These are phyloP conservation scores for Cladosporium sp. DNA, from an alignment of 2,329 filamentous ascomycete genomes.

Conservation along the genomic window DNA sequence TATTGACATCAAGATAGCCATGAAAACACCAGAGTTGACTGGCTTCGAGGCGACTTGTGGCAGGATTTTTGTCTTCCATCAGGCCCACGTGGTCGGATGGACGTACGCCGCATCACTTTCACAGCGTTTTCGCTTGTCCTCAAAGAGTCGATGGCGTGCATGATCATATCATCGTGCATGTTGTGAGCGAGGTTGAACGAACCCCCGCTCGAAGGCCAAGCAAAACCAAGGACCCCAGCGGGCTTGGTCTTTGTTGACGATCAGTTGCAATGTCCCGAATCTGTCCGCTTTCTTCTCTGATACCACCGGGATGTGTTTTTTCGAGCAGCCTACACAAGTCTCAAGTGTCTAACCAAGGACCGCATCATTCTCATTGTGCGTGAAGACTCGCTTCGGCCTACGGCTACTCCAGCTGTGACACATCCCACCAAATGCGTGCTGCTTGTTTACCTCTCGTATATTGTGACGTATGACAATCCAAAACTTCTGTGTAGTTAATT, in stretches of 20 bases:
- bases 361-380: not conserved
- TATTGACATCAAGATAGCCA: constrained; percentile 13
- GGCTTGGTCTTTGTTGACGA: constrained; percentile 11
- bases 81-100: not conserved
- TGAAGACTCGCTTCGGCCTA: not conserved
- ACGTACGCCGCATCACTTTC: not conserved
- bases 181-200: not conserved
- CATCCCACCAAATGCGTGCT: not conserved
- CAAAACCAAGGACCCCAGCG: constrained; percentile 9
- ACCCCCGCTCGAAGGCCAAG: constrained; percentile 17
- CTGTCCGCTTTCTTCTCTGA: not conserved
- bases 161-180: not conserved
- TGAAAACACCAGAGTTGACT: not conserved
- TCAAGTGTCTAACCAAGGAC: not conserved
- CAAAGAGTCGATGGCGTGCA: not conserved
- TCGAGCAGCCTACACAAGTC: not conserved
- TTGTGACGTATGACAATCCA: not conserved
- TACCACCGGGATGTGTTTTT: not conserved
- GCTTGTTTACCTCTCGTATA: not conserved
- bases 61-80: not conserved
- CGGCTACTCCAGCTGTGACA: not conserved
- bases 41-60: not conserved
- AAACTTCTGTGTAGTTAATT: not conserved
- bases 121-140: not conserved
- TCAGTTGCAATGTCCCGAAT: not conserved